Evolutionary conservation across 2,329 filamentous ascomycete genomes (phyloP).

Genomic region (Pyrenochaeta sp.): DNA sequence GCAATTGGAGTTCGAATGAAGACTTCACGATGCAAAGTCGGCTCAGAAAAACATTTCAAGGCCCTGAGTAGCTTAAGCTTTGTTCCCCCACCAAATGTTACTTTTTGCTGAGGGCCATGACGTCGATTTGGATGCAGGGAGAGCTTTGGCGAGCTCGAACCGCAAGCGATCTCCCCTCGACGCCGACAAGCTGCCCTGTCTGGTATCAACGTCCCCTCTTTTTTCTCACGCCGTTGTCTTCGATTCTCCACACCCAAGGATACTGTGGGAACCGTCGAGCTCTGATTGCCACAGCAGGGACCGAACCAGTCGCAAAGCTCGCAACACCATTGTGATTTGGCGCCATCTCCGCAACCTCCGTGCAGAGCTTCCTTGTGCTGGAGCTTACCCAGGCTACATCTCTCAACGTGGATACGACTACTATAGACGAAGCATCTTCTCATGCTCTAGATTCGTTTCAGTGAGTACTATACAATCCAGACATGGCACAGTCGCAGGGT

Average conservation of each 20-base stretch:
- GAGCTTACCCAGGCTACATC: no score
- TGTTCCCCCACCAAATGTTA: slow-evolving; percentile 23
- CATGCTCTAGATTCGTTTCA: not conserved
- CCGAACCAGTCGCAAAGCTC: not conserved
- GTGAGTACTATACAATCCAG: not conserved
- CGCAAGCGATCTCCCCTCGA: slow-evolving; percentile 14
- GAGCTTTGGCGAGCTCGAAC: slow-evolving; percentile 28
- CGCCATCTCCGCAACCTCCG: not conserved
- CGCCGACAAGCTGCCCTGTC: slow-evolving; percentile 11
- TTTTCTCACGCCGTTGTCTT: slow-evolving; percentile 24
- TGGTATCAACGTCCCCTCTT: slow-evolving; percentile 28
- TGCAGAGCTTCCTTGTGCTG: no score
- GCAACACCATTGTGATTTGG: not conserved
- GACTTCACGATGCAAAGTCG: slow-evolving; percentile 15
- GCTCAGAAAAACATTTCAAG: slow-evolving; percentile 12
- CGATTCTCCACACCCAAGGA: slow-evolving; percentile 26
- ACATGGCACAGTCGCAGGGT: no score
- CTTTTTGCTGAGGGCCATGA: slow-evolving; percentile 30
- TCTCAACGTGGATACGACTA: no score
- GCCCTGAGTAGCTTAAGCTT: slow-evolving; percentile 23
- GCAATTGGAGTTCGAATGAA: slow-evolving; percentile 7
- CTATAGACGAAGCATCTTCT: no score
- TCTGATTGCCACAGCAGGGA: slow-evolving; percentile 1
- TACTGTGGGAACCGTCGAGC: slow-evolving; percentile 18
- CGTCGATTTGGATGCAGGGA: slow-evolving; percentile 34